A percentile compares a stretch with the other conserved stretches of the same genome.
Evolutionary conservation across 2,329 filamentous ascomycete genomes (phyloP).

Genomic region (Penicillium sp.): DNA sequence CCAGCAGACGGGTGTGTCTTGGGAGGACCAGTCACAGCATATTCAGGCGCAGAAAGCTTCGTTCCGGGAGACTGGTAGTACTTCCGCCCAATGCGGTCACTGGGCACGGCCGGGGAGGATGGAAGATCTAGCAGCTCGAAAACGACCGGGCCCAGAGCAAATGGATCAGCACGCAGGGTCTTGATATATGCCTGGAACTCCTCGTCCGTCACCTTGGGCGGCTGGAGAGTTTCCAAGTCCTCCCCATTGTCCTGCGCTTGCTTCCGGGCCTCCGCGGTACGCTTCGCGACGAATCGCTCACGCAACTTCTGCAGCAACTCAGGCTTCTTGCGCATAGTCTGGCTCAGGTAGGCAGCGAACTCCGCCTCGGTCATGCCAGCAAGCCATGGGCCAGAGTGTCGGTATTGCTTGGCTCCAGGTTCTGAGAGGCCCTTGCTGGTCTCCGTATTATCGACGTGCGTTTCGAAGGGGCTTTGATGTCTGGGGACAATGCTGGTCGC

Average conservation of each 20-base stretch:
- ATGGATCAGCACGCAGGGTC: constrained; percentile 44
- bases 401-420: constrained; percentile 51
- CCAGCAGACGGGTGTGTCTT: constrained; percentile 67
- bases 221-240: constrained; percentile 32
- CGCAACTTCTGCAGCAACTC: constrained; percentile 41
- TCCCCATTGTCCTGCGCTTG: constrained; percentile 45
- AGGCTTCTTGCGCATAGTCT: constrained; percentile 45
- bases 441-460: constrained; percentile 48
- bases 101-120: constrained; percentile 42
- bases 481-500: constrained; percentile 28
- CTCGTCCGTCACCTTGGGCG: constrained; percentile 42
- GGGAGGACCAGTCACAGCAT: constrained; percentile 53
- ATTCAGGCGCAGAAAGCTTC: constrained; percentile 43
- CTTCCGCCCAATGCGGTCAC: constrained; percentile 34
- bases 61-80: constrained; percentile 40
- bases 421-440: constrained; percentile 35
- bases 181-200: constrained; percentile 51
- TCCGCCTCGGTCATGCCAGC: constrained; percentile 57
- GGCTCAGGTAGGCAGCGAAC: constrained; percentile 55
- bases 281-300: constrained; percentile 36
- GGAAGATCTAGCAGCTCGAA: constrained; percentile 60
- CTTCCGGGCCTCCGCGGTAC: constrained; percentile 38
- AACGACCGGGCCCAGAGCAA: constrained; percentile 55
- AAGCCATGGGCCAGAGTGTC: constrained; percentile 61
- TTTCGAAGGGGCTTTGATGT: constrained; percentile 46